phyloP scores from a whole-genome alignment of 164 flowering plant genomes.

The Liquidambar formosana region DNA sequence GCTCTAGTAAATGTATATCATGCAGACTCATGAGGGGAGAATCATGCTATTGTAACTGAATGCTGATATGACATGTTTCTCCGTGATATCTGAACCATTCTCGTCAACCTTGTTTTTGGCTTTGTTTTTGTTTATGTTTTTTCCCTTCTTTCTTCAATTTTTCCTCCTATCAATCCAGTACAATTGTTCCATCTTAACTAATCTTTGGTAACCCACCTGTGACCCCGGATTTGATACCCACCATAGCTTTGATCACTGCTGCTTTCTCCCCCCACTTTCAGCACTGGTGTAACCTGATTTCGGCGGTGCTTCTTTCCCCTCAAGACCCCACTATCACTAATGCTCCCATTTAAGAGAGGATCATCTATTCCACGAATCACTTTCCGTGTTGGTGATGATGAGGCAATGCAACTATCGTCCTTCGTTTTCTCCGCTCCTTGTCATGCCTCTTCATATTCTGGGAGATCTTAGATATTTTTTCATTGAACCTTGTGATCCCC shows the following conservation, averaged over 20 bases:
- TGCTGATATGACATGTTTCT: slow-evolving; percentile 16
- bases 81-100: neutral
- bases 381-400: slow-evolving; percentile 50
- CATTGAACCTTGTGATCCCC: slow-evolving; percentile 75
- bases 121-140: no score
- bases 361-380: slow-evolving; percentile 94
- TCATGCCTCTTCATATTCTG: slow-evolving; percentile 79
- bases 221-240: slow-evolving; percentile 63
- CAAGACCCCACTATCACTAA: slow-evolving; percentile 70
- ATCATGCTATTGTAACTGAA: slow-evolving; percentile 7
- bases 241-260: slow-evolving; percentile 73
- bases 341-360: slow-evolving; percentile 82
- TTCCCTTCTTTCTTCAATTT: no score
- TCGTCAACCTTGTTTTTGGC: no score
- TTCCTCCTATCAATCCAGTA: slow-evolving; percentile 1
- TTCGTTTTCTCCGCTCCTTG: slow-evolving; percentile 63
- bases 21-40: no score
- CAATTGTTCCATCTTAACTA: slow-evolving; percentile 24
- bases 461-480: slow-evolving; percentile 80
- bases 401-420: slow-evolving; percentile 69
- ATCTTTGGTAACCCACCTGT: slow-evolving; percentile 85
- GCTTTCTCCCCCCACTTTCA: slow-evolving; percentile 95
- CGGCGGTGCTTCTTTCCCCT: slow-evolving; percentile 69
- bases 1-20: no score
- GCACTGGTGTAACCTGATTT: slow-evolving; percentile 81